Evolutionary conservation across 148 eudicot genomes (phyloP).

Genomic region (Arctostaphylos glauca): DNA sequence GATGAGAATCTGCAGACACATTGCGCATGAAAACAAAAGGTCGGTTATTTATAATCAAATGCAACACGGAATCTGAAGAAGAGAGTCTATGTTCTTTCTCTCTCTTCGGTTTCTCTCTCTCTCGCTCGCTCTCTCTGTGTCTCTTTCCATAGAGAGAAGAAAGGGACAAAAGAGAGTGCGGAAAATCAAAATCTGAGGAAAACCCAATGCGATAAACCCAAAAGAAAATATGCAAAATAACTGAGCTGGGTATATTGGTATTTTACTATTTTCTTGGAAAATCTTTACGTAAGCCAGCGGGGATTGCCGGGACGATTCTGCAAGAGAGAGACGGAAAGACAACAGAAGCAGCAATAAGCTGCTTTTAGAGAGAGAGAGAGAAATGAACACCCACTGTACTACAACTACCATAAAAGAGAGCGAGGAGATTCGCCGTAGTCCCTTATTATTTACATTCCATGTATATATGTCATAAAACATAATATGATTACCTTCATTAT

Average conservation of each 20-base stretch:
- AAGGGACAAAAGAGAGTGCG: conserved; percentile 25
- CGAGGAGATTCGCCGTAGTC: neutral
- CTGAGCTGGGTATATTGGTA: conserved; percentile 48
- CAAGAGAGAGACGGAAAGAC: neutral
- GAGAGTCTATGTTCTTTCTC: neutral
- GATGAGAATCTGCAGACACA: conserved; percentile 42
- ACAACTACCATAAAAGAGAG: neutral
- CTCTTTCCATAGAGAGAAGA: conserved; percentile 18
- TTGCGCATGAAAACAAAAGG: conserved; percentile 48
- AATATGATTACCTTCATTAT: neutral
- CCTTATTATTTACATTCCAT: neutral
- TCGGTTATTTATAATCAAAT: conserved; percentile 18
- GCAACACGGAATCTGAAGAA: conserved; percentile 27
- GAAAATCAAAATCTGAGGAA: conserved; percentile 29
- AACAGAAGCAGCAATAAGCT: conserved; percentile 10
- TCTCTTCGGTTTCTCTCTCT: neutral
- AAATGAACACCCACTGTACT: neutral
- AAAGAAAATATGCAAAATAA: conserved; percentile 32
- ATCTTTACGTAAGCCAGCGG: conserved; percentile 34
- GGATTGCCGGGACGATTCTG: conserved; percentile 27
- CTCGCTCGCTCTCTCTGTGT: conserved; percentile 1
- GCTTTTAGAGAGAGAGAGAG: conserved; percentile 8
- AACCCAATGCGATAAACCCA: conserved; percentile 29
- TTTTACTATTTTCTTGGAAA: conserved; percentile 26
- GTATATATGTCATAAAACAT: neutral